Conservation (phyloP, 2,329 filamentous ascomycete species). For the Penicillium capsulatum region DNA sequence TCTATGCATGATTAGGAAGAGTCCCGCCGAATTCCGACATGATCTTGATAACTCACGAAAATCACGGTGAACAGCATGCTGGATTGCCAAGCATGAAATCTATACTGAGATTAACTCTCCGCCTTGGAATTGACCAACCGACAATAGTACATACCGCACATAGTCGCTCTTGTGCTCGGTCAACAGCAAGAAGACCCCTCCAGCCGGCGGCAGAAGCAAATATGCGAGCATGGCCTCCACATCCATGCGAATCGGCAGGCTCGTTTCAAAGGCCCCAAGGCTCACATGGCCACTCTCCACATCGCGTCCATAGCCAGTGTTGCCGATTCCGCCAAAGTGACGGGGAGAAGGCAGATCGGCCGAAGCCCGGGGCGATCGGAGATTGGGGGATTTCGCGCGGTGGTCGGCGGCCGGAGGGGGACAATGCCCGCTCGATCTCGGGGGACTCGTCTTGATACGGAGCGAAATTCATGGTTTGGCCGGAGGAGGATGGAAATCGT, state of each 20-base stretch:
- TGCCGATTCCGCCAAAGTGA: conserved; percentile 40
- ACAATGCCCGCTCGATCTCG: conserved; percentile 75
- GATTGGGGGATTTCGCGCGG: conserved; percentile 52
- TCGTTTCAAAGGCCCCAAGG: conserved; percentile 79
- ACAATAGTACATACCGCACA: conserved; percentile 72
- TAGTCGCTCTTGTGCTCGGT: conserved; percentile 95
- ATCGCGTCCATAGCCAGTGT: conserved; percentile 40
- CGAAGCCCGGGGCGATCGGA: conserved; percentile 51
- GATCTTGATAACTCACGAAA: conserved; percentile 43
- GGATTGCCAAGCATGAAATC: conserved; percentile 96
- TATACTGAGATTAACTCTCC: too few species aligned
- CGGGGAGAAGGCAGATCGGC: conserved; percentile 39
- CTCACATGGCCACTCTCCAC: conserved; percentile 57
- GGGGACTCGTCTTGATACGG: conserved; percentile 93
- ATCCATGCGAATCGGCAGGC: conserved; percentile 77
- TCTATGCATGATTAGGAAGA: conserved; percentile 47
- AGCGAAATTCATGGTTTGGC: conserved; percentile 77
- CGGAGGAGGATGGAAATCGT: conserved; percentile 3
- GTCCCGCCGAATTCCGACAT: background rate
- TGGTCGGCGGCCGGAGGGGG: conserved; percentile 57
- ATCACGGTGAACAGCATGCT: conserved; percentile 72
- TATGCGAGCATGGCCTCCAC: conserved; percentile 91
- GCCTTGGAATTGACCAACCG: too few species aligned
- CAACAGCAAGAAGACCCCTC: conserved; percentile 77
- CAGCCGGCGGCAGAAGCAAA: conserved; percentile 75